Evolutionary conservation across 306 rosid genomes (phyloP).

Genomic region (Vigna radiata): DNA sequence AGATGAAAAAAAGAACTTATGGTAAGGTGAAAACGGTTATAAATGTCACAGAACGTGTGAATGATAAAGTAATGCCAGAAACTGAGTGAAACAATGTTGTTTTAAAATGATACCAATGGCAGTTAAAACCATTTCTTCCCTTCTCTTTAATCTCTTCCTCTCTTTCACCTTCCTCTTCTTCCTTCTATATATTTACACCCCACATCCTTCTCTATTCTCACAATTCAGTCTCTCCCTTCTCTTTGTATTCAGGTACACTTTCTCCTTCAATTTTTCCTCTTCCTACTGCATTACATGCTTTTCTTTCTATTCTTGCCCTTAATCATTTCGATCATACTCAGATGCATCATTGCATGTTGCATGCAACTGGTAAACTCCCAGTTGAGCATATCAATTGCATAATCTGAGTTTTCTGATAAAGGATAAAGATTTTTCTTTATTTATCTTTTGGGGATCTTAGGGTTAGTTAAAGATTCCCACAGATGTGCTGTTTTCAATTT

Average conservation of each 20-base stretch:
- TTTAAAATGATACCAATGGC: slow-evolving; percentile 42
- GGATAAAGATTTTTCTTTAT: not conserved
- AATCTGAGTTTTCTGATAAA: slow-evolving; percentile 8
- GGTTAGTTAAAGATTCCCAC: not conserved
- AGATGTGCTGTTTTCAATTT: slow-evolving; percentile 20
- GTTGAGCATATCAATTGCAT: slow-evolving; percentile 2
- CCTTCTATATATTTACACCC: not conserved
- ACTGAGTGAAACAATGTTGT: slow-evolving; percentile 17
- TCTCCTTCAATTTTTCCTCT: not conserved
- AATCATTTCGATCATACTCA: slow-evolving; percentile 2
- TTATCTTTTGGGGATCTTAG: not conserved
- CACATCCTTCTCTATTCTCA: slow-evolving; percentile 2
- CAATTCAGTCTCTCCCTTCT: slow-evolving; percentile 19
- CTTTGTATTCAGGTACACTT: slow-evolving; percentile 45
- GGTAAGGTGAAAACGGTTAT: slow-evolving; percentile 23
- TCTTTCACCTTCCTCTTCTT: slow-evolving; percentile 15
- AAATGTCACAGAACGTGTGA: slow-evolving; percentile 51
- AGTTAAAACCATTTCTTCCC: slow-evolving; percentile 29
- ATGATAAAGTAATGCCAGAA: not conserved
- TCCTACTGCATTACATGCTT: not conserved
- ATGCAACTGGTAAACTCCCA: slow-evolving; percentile 40
- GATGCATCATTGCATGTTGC: slow-evolving; percentile 51
- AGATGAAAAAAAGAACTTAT: not conserved
- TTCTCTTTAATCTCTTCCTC: not conserved
- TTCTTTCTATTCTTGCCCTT: not conserved